Conservation (phyloP, 805 yeast genomes). For the Candida nitratophila region DNA sequence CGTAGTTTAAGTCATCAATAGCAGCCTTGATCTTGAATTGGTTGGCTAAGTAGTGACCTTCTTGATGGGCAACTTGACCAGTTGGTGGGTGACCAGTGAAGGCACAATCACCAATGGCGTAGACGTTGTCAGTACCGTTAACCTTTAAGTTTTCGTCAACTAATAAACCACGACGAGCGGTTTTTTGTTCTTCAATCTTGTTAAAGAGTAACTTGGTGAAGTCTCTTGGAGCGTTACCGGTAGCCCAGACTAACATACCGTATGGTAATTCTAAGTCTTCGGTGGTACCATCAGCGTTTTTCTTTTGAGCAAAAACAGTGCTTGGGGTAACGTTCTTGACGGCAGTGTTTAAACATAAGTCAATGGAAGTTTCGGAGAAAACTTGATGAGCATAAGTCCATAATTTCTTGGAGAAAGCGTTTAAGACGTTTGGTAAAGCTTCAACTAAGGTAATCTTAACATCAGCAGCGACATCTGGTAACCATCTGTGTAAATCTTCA, state of each 20-base stretch:
- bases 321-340: constrained; percentile 41
- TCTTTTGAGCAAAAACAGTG: constrained; percentile 34
- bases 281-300: constrained; percentile 34
- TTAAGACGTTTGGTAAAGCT: constrained; percentile 48
- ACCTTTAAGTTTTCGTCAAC: constrained; percentile 42
- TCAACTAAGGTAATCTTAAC: constrained; percentile 43
- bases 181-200: constrained; percentile 43
- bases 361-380: constrained; percentile 42
- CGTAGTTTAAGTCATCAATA: constrained; percentile 33
- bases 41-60: constrained; percentile 40
- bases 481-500: constrained; percentile 47
- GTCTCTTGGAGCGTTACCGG: constrained; percentile 49
- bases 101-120: constrained; percentile 50
- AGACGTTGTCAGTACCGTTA: constrained; percentile 41
- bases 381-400: constrained; percentile 46
- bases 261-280: constrained; percentile 37
- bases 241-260: constrained; percentile 53
- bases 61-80: constrained; percentile 53
- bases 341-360: constrained; percentile 41
- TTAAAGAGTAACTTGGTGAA: constrained; percentile 35
- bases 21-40: constrained; percentile 37
- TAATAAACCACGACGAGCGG: constrained; percentile 47
- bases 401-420: constrained; percentile 42
- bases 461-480: constrained; percentile 46
- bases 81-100: constrained; percentile 51